Base-by-base conservation (phyloP, 257 asterid species). In the Eustoma russellianum region DNA sequence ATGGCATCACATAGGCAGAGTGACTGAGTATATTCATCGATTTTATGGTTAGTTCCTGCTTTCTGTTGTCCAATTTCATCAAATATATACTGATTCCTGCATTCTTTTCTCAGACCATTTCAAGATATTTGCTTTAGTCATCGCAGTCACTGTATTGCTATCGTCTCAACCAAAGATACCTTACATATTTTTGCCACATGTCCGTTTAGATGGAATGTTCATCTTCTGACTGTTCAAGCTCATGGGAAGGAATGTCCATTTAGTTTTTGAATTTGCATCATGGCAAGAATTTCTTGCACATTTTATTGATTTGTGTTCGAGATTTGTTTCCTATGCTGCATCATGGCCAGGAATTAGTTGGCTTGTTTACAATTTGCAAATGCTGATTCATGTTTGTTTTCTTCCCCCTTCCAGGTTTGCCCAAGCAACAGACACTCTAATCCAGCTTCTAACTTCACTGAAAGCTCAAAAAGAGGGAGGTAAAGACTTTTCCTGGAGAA, bases 401-500 rank as follows among this genome's bases (percentile, higher is more conserved):
- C 3, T 24, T 24, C 30, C 30, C 30, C 30, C 30, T 24, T 24
- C 30, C 30, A 24, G 30, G 30, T 24, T 0, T 24, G 30, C 1
- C 30, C 30, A 24, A 24, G 30, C 30, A 24, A 24, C 30, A 24
- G 2, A 24, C 82, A 69, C 71, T 80, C 93, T 38, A 66, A 77
- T 51, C 82, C 77, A 17, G 79, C 93, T 11, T 83, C 93, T 69
- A 70, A 86, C 63, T 83, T 86, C 35, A 77, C 86, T 38, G 89
- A 80, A 68, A 83, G 86, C 78, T 80, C 86, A 4, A 83, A 77
- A 68, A 86, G 86, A 71, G 93, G 93, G 80, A 64, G 30, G 30
- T 24, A 24, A 24, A 24, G 30, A 24, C 30, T 24, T 24, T 24
- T 24, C 30, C 30, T 24, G 30, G 30, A 24, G 30, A 24, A 24